Base-by-base conservation (phyloP, 805 yeast species). In the Kluyveromyces siamensis region DNA sequence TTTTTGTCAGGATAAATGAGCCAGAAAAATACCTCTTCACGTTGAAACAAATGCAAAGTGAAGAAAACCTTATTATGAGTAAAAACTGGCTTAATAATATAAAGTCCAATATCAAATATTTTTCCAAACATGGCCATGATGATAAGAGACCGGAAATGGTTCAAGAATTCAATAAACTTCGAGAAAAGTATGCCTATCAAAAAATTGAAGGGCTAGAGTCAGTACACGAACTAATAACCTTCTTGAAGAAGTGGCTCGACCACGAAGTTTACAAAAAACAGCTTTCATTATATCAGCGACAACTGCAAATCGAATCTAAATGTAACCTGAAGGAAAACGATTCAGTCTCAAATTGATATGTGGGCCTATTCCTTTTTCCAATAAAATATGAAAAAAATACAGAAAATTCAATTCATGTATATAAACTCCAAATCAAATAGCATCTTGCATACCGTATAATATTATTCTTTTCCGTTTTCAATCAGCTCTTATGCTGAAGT, bases 141-240 rank as follows among this genome's bases (percentile, higher is more conserved):
- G 46, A 47, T 10, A 14, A 21, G 9, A 19, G 41, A 4, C 8
- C 27, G 4, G 54, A 52, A 16, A 55, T 61, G 10, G 35, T 47
- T 11, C 25, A 41, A 11, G 59, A 57, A 43, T 37, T 57, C 6
- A 52, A 50, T 3, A 33, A 33, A 6, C 49, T 61, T n/a, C 52
- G 48, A 27, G 51, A 52, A 16, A 48, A 51, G 37, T 60, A 57
- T 48, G 55, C 52, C 30, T 43, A 46, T 17, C 46, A 44, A 36
- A 60, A 57, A 44, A 53, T 58, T 40, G 52, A 57, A n/a, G 65
- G 63, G 1, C 50, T 60, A 21, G 53, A 57, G 17, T 56, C 53
- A 21, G 53, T 58, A 50, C 49, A 50, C 25, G 41, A 45, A 17
- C 43, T 52, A 21, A 40, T 44, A 25, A 44, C 40, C 21, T 53